Evolutionary conservation across 768 basidiomycete species (phyloP), one percentile per base, ranked within the genome.

Genomic region (Boletus huronensis): DNA sequence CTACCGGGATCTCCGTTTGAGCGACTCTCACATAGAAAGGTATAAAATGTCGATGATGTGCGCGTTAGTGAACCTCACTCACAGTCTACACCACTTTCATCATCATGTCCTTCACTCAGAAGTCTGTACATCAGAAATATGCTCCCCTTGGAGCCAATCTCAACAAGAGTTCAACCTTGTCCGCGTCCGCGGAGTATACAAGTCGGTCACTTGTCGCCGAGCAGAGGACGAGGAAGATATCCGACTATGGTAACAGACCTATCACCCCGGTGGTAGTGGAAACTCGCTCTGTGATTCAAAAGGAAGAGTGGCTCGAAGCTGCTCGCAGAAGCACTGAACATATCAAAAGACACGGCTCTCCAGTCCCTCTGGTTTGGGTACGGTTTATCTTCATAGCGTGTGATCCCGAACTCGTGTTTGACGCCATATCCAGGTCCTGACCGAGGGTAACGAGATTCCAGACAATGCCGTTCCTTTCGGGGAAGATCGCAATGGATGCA

Each of bases 401-500:
- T 11, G 32, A 26, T 28, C 38, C 28, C 16, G 26, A 38, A 13
- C 36, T 19, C 31, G 40, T 19, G 19, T 14, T 25, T 47, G 6
- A 32, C 26, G 7, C 19, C 14, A 25, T 31, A 0, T 38, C n/a
- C 21, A 70, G 69, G 60, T 70, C 36, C 42, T 70, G 50, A 65
- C 64, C 0, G 69, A 72, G 50, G 66, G 64, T 5, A 70, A 52
- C 39, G 43, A 55, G n/a, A 72, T 70, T n/a, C 69, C 69, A 6
- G 61, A 72, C 36, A 72, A 69, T n/a, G 69, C 69, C 1, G 63
- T 70, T 48, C 70, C 69, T 13, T 70, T 70, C 25, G 67, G 68
- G 14, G 63, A 70, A 56, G 69, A 70, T 43, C 63, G 65, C 50
- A 64, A 65, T 40, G 69, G 69, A 9, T 52, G 40, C 4, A 60